Percentiles rank a stretch among this genome's conserved stretches.
Evolutionary conservation across 208 protist genomes (phyloP).

Genomic region (Leishmania amazonensis): DNA sequence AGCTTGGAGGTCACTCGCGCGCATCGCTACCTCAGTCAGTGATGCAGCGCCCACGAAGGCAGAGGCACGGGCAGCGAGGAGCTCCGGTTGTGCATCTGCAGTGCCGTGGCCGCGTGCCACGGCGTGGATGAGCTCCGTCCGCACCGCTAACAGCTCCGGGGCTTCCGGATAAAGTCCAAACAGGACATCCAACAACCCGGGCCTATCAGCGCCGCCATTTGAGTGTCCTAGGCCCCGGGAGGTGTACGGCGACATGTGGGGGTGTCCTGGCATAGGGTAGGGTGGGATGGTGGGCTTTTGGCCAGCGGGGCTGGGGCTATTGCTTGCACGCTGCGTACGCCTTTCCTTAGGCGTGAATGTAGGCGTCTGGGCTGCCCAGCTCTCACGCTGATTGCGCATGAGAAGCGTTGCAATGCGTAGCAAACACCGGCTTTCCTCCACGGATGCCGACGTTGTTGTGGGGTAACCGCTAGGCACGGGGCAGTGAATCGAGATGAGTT

Average conservation of each 20-base stretch:
- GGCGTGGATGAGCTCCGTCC: constrained; percentile 6
- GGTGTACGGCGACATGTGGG: background rate
- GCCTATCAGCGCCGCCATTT: background rate
- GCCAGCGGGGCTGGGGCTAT: background rate
- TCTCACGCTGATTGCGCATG: background rate
- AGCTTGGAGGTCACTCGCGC: background rate
- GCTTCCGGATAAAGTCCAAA: constrained; percentile 13
- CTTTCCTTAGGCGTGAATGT: background rate
- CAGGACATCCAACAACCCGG: constrained; percentile 20
- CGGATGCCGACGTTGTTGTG: background rate
- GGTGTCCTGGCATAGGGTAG: background rate
- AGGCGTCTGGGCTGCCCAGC: background rate
- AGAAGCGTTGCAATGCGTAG: constrained; percentile 19
- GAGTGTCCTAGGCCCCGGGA: background rate
- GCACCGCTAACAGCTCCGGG: constrained; percentile 6
- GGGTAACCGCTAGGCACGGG: background rate
- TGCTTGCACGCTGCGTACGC: background rate
- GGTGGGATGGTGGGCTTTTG: background rate
- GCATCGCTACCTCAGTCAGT: constrained; percentile 4
- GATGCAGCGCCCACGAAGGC: constrained; percentile 7
- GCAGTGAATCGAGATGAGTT: constrained; percentile 4
- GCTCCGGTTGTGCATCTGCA: background rate
- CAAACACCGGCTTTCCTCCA: constrained; percentile 20
- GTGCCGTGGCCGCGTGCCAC: background rate
- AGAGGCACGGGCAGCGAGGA: background rate